These are phyloP conservation scores for Adansonia rubrostipa DNA, from an alignment of 441 rosid genomes.

Conservation along the genomic window DNA sequence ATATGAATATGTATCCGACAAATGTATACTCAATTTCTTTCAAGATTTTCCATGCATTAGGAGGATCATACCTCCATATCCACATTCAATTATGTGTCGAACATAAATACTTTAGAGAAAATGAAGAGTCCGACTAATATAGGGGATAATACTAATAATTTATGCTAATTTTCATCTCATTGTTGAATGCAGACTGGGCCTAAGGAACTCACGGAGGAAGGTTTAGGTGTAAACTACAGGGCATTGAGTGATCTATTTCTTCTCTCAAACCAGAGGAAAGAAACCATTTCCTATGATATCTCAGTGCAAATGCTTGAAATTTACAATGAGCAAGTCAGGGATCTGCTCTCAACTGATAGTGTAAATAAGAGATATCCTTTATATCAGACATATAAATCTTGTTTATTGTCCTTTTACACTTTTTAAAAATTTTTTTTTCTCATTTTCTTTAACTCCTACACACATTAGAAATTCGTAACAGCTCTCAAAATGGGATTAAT, in stretches of 20 bases:
- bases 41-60: not conserved
- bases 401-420: slow-evolving; percentile 10
- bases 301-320: slow-evolving; percentile 76
- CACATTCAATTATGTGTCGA: not conserved
- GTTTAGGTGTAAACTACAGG: slow-evolving; percentile 72
- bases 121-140: not conserved
- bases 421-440: not conserved
- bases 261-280: slow-evolving; percentile 55
- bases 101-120: not conserved
- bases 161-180: slow-evolving; percentile 4
- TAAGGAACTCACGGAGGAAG: slow-evolving; percentile 63
- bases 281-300: slow-evolving; percentile 54
- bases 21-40: too few relatives aligned
- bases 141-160: not conserved
- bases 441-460: slow-evolving; percentile 39
- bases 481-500: slow-evolving; percentile 67
- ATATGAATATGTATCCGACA: not conserved
- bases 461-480: slow-evolving; percentile 74
- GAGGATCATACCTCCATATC: not conserved
- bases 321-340: slow-evolving; percentile 76
- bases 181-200: slow-evolving; percentile 61
- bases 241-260: slow-evolving; percentile 65
- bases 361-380: slow-evolving; percentile 61
- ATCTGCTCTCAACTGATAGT: slow-evolving; percentile 63
- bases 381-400: not conserved